Evolutionary conservation across 1,139 yeast species (phyloP).

Genomic region (Saccharomycopsis phalli): DNA sequence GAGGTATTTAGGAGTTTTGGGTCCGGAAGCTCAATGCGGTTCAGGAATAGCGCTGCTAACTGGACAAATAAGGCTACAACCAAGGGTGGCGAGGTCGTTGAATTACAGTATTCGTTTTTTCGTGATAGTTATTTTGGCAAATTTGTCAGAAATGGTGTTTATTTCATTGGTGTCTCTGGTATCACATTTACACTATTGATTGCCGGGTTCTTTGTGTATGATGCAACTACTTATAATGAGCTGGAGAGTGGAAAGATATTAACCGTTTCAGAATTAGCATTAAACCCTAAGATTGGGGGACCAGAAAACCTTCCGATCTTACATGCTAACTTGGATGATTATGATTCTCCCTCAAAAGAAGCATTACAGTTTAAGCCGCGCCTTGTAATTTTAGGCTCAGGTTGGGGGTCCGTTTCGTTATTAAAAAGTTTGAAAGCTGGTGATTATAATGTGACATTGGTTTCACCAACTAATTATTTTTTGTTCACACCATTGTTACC

Average conservation of each 20-base stretch:
- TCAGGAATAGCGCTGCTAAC: too few species aligned
- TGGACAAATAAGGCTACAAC: conserved; percentile 13
- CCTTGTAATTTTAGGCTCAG: conserved; percentile 81
- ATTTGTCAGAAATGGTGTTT: too few species aligned
- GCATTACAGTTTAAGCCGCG: conserved; percentile 44
- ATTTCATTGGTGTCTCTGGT: conserved; percentile 34
- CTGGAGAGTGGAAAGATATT: conserved; percentile 28
- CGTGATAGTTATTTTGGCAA: too few species aligned
- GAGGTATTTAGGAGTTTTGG: too few species aligned
- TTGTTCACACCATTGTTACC: conserved; percentile 91
- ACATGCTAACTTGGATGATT: conserved; percentile 42
- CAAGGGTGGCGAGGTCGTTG: conserved; percentile 15
- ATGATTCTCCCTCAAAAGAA: conserved; percentile 37
- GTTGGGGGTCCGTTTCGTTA: conserved; percentile 86
- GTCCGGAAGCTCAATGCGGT: too few species aligned
- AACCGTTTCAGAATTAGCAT: conserved; percentile 39
- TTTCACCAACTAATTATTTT: conserved; percentile 91
- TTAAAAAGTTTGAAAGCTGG: conserved; percentile 80
- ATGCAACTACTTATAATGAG: conserved; percentile 46
- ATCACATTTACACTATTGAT: conserved; percentile 31
- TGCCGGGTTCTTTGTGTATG: conserved; percentile 47
- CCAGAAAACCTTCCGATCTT: conserved; percentile 58
- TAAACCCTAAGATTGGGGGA: conserved; percentile 51
- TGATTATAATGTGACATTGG: conserved; percentile 77
- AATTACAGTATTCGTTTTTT: conserved; percentile 14